phyloP scores from a whole-genome alignment of 1,284 basidiomycete genomes.

The Naganishia albida region DNA sequence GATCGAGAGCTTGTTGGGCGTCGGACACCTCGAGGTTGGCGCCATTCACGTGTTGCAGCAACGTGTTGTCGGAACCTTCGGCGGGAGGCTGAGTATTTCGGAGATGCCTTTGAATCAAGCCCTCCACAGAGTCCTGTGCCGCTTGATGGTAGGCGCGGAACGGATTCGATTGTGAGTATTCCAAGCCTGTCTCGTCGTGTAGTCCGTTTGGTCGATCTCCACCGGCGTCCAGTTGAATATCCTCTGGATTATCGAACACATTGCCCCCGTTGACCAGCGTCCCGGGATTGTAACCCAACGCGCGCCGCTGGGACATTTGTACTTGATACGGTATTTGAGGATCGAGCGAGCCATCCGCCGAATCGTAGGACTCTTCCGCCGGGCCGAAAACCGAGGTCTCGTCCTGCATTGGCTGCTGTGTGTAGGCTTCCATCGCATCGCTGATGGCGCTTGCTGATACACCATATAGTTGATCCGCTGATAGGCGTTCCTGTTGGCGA shows the following conservation, averaged over 20 bases:
- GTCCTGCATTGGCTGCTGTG: slow-evolving; percentile 14
- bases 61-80: slow-evolving; percentile 1
- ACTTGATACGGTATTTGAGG: slow-evolving; percentile 34
- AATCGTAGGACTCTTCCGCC: slow-evolving; percentile 22
- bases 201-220: background rate
- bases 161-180: slow-evolving; percentile 7
- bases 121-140: slow-evolving; percentile 21
- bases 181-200: background rate
- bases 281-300: slow-evolving; percentile 5
- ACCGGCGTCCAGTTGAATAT: background rate
- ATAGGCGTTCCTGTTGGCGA: slow-evolving; percentile 1
- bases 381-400: slow-evolving; percentile 23
- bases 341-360: slow-evolving; percentile 24
- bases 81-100: slow-evolving; percentile 7
- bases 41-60: slow-evolving; percentile 14
- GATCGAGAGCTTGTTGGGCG: slow-evolving; percentile 14
- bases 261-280: slow-evolving; percentile 20
- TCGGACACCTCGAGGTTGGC: slow-evolving; percentile 13
- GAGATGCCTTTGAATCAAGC: slow-evolving; percentile 18
- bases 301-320: slow-evolving; percentile 28
- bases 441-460: slow-evolving; percentile 12
- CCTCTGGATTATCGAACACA: slow-evolving; percentile 20
- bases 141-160: slow-evolving; percentile 15
- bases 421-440: slow-evolving; percentile 25
- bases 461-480: slow-evolving; percentile 9